A percentile compares a stretch with the other conserved stretches of the same genome.
phyloP scores from a whole-genome alignment of 1,139 yeast genomes.

The Arxiozyma heterogenica region DNA sequence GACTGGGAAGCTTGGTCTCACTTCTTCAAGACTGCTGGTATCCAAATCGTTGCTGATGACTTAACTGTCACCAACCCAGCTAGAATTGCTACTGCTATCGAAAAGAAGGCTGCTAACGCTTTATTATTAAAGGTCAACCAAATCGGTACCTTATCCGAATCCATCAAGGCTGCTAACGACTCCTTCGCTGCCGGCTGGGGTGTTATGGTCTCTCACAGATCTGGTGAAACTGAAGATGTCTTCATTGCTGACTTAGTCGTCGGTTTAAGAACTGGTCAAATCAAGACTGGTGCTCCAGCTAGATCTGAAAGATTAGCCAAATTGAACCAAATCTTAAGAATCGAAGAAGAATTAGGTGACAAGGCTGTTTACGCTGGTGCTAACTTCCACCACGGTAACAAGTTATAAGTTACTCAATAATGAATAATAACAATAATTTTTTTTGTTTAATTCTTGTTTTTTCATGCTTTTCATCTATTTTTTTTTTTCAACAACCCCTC shows the following conservation, averaged over 20 bases:
- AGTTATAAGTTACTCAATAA: slow-evolving; percentile 21
- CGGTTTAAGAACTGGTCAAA: slow-evolving; percentile 95
- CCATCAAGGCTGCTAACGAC: slow-evolving; percentile 86
- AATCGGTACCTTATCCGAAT: slow-evolving; percentile 85
- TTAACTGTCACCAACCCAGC: slow-evolving; percentile 94
- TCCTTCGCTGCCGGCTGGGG: slow-evolving; percentile 93
- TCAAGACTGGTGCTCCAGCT: slow-evolving; percentile 99
- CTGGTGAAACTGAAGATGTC: slow-evolving; percentile 98
- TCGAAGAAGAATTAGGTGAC: slow-evolving; percentile 94
- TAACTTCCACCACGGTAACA: slow-evolving; percentile 54
- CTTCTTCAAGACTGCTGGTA: slow-evolving; percentile 64
- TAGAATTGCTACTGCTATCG: slow-evolving; percentile 89
- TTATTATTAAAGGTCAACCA: slow-evolving; percentile 93
- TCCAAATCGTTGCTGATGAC: slow-evolving; percentile 94
- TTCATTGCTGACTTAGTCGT: slow-evolving; percentile 94
- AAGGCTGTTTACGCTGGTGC: slow-evolving; percentile 91
- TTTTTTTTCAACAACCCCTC: background rate
- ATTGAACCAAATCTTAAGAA: slow-evolving; percentile 92
- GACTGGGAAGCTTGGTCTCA: slow-evolving; percentile 97
- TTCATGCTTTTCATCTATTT: background rate
- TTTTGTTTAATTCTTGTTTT: background rate
- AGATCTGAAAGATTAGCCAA: slow-evolving; percentile 99
- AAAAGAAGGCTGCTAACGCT: slow-evolving; percentile 88
- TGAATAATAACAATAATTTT: background rate
- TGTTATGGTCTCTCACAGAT: slow-evolving; percentile 96